These are phyloP conservation scores for Lactarius sp. DNA, from an alignment of 768 basidiomycete genomes.

Conservation along the genomic window DNA sequence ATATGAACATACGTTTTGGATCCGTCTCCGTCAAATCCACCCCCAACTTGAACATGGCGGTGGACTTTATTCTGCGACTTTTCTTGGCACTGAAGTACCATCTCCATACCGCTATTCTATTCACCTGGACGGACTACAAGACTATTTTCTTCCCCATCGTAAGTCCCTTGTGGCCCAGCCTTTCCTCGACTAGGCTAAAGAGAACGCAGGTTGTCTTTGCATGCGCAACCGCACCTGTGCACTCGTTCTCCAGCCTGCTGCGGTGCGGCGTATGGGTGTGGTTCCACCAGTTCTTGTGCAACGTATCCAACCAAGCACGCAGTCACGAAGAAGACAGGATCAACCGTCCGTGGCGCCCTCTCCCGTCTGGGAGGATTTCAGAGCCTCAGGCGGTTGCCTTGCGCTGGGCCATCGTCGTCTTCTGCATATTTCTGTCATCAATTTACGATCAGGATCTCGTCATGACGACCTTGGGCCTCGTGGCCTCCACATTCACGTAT, in stretches of 20 bases:
- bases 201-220: constrained; percentile 23
- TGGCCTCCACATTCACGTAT: constrained; percentile 23
- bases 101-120: constrained; percentile 27
- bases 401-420: constrained; percentile 23
- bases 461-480: constrained; percentile 24
- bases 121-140: constrained; percentile 33
- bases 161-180: constrained; percentile 5
- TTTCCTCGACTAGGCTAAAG: not conserved
- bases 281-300: constrained; percentile 28
- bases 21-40: not conserved
- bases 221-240: constrained; percentile 21
- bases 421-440: constrained; percentile 22
- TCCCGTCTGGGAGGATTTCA: constrained; percentile 28
- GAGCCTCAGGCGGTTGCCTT: constrained; percentile 20
- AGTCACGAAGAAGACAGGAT: constrained; percentile 26
- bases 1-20: constrained; percentile 1
- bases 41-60: not conserved
- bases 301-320: constrained; percentile 29
- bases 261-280: constrained; percentile 26
- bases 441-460: constrained; percentile 22
- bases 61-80: constrained; percentile 4
- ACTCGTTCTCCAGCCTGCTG: constrained; percentile 7
- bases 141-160: constrained; percentile 31
- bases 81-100: constrained; percentile 18
- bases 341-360: constrained; percentile 30